Percentiles rank a stretch among this genome's conserved stretches.
Conservation (phyloP, 495 filamentous ascomycete species). For the Mytilinidion resinicola region DNA sequence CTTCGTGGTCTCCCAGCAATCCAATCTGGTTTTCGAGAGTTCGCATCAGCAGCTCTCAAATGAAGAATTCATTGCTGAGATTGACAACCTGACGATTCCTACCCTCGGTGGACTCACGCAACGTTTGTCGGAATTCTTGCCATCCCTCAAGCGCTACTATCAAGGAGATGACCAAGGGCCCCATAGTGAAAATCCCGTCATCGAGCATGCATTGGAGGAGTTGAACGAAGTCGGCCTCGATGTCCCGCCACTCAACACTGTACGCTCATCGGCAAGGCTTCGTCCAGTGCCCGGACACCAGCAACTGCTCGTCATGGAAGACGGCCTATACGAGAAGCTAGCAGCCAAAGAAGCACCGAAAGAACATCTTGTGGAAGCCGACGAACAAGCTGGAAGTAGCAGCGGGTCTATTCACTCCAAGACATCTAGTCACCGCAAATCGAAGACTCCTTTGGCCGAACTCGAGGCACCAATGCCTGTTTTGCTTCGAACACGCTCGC, state of each 20-base stretch:
- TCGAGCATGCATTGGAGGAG: slow-evolving; percentile 27
- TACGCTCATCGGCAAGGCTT: slow-evolving; percentile 19
- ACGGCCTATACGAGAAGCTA: slow-evolving; percentile 22
- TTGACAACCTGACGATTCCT: slow-evolving; percentile 37
- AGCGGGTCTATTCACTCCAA: background rate
- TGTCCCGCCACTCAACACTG: slow-evolving; percentile 9
- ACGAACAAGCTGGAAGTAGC: background rate
- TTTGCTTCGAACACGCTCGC: slow-evolving; percentile 18
- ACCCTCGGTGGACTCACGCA: slow-evolving; percentile 34
- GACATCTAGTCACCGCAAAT: slow-evolving; percentile 1
- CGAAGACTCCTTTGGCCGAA: slow-evolving; percentile 20
- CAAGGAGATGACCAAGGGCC: slow-evolving; percentile 10
- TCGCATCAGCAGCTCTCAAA: slow-evolving; percentile 27
- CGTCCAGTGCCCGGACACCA: slow-evolving; percentile 23
- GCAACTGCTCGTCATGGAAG: slow-evolving; percentile 21
- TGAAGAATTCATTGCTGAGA: slow-evolving; percentile 32
- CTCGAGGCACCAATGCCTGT: slow-evolving; percentile 22
- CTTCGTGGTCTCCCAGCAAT: slow-evolving; percentile 12
- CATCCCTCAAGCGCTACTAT: slow-evolving; percentile 25
- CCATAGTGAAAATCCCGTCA: slow-evolving; percentile 20
- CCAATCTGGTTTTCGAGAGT: slow-evolving; percentile 6
- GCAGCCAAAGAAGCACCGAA: slow-evolving; percentile 13
- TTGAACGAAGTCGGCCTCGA: slow-evolving; percentile 23
- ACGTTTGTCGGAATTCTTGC: slow-evolving; percentile 33
- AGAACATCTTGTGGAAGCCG: background rate